These are phyloP conservation scores for Paraphoma sp. DNA, from an alignment of 2,329 filamentous ascomycete genomes.

Conservation along the genomic window DNA sequence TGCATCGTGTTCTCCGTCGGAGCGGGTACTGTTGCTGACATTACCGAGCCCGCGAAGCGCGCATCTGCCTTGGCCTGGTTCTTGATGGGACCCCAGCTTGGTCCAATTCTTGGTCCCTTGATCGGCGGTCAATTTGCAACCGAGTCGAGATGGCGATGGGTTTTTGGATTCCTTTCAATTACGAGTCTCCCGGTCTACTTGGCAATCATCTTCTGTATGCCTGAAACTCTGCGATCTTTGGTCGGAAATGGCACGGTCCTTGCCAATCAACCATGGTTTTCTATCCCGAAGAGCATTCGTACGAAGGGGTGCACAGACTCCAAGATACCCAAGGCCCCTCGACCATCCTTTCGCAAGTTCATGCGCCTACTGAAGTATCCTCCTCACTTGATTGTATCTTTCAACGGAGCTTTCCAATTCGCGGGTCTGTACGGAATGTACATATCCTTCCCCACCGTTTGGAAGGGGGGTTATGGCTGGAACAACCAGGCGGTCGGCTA, in stretches of 20 bases:
- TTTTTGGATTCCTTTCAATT: slow-evolving; percentile 50
- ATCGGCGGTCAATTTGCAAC: slow-evolving; percentile 51
- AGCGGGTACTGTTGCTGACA: slow-evolving; percentile 54
- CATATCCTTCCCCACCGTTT: slow-evolving; percentile 31
- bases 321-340: slow-evolving; percentile 29
- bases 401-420: slow-evolving; percentile 37
- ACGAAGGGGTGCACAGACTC: slow-evolving; percentile 25
- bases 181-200: slow-evolving; percentile 34
- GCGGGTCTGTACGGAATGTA: slow-evolving; percentile 36
- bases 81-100: slow-evolving; percentile 53
- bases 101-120: slow-evolving; percentile 53
- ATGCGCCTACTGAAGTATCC: slow-evolving; percentile 34
- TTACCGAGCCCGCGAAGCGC: slow-evolving; percentile 48
- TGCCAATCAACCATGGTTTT: slow-evolving; percentile 33
- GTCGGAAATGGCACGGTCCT: slow-evolving; percentile 52
- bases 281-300: slow-evolving; percentile 29
- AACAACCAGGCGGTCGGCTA: slow-evolving; percentile 44
- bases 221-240: slow-evolving; percentile 54
- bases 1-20: slow-evolving; percentile 53
- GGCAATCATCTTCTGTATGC: slow-evolving; percentile 49
- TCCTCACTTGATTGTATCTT: slow-evolving; percentile 38
- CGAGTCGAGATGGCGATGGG: slow-evolving; percentile 51
- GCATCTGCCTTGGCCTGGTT: slow-evolving; percentile 53
- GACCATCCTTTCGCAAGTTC: slow-evolving; percentile 29
- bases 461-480: slow-evolving; percentile 41